Evolutionary conservation across 768 basidiomycete genomes (phyloP).

Genomic region (Mycena galopus): DNA sequence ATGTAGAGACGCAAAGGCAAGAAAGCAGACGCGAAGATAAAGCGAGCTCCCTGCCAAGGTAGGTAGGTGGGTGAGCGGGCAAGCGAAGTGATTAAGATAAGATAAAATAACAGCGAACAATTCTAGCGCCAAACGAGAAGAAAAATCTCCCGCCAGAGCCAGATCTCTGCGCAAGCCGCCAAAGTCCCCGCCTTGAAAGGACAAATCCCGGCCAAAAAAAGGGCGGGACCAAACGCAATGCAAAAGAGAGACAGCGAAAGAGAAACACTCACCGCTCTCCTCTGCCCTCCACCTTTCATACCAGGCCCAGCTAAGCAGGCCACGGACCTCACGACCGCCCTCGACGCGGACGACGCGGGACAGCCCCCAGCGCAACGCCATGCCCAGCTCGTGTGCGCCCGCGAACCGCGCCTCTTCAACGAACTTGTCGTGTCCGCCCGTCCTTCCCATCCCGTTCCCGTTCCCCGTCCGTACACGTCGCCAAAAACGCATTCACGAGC

Average conservation of each 20-base stretch:
- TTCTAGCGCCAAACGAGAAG: too few relatives aligned
- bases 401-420: constrained; percentile 88
- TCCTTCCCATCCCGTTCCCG: constrained; percentile 33
- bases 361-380: constrained; percentile 94
- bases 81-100: too few relatives aligned
- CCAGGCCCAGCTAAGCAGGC: constrained; percentile 86
- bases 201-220: neutral
- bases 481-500: constrained; percentile 86
- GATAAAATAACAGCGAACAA: too few relatives aligned
- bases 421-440: constrained; percentile 70
- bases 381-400: constrained; percentile 88
- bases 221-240: too few relatives aligned
- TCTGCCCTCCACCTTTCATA: constrained; percentile 86
- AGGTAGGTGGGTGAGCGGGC: too few relatives aligned
- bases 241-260: too few relatives aligned
- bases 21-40: too few relatives aligned
- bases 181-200: too few relatives aligned
- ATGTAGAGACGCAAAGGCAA: too few relatives aligned
- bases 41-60: too few relatives aligned
- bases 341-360: constrained; percentile 81
- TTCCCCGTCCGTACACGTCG: constrained; percentile 59
- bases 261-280: constrained; percentile 76
- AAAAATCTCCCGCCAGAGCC: too few relatives aligned
- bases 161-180: too few relatives aligned
- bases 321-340: constrained; percentile 82